Evolutionary conservation across 805 yeast species (phyloP), one percentile per base, ranked within the genome.

Genomic region (Metschnikowia sp.): DNA sequence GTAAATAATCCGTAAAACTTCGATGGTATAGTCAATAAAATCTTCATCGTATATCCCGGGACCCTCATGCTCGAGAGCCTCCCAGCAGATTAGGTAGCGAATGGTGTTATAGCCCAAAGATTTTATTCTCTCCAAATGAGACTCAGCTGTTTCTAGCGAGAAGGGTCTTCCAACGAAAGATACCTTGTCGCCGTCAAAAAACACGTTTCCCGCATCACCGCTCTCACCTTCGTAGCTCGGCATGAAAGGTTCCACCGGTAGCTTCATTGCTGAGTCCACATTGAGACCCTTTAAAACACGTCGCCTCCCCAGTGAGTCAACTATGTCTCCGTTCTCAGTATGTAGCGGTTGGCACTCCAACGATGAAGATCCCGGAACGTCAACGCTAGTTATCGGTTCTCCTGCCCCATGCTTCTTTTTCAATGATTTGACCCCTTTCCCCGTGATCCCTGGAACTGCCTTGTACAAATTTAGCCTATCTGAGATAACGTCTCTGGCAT

Each of bases 131-230:
- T 64, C 69, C 37, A 91, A 70, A 62, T 91, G 97, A 34, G 58
- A 68, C 47, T 74, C 81, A 0, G 94, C 91, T 22, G 88, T 91
- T 2, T 75, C 81, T 10, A 90, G 57, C 0, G 91, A 84, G 58
- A 88, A 85, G 0, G 97, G 97, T 44, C 88, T 73, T 1, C 88
- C 88, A 0, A 86, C 87, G 66, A 88, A 90, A n/a, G 91, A 81
- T 3, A 87, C 91, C 30, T 69, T 62, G 50, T 86, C 91, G 8
- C 88, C 96, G 38, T 79, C 81, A 58, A 77, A 85, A 58, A 85
- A 87, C 2, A 79, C 62, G 34, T 74, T 68, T 30, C 68, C 62
- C 1, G 64, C 53, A 38, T 65, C 65, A 30, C 56, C 59, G 3
- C 75, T 61, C 38, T 69, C 61, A 6, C 76, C 77, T 35, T 54